Percentiles rank a stretch among this genome's conserved stretches.
Evolutionary conservation across 805 yeast genomes (phyloP).

Genomic region (Metschnikowia koreensis): DNA sequence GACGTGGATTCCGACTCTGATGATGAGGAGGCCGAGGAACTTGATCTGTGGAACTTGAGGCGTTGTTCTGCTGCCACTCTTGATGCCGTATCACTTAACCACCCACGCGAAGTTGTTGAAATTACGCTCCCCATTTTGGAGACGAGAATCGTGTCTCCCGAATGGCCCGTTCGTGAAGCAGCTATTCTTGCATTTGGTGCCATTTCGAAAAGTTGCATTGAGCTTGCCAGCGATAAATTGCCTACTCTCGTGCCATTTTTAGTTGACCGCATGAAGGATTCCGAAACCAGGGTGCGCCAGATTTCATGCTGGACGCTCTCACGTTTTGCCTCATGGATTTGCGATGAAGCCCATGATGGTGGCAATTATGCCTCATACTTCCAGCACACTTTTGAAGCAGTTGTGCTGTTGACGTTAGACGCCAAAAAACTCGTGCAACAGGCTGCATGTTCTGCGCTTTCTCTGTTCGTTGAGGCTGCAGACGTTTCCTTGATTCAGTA

Average conservation of each 20-base stretch:
- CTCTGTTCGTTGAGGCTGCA: slow-evolving; percentile 77
- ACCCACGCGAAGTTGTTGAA: slow-evolving; percentile 65
- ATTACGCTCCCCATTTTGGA: slow-evolving; percentile 73
- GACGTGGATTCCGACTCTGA: slow-evolving; percentile 60
- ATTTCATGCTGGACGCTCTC: slow-evolving; percentile 96
- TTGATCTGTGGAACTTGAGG: slow-evolving; percentile 84
- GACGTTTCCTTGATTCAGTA: slow-evolving; percentile 61
- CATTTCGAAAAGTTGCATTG: slow-evolving; percentile 83
- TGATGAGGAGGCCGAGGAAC: slow-evolving; percentile 64
- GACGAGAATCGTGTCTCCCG: slow-evolving; percentile 60
- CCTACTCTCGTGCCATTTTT: slow-evolving; percentile 83
- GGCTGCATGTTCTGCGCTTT: slow-evolving; percentile 85
- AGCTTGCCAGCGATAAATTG: slow-evolving; percentile 64
- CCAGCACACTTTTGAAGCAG: slow-evolving; percentile 72
- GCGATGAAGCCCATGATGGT: slow-evolving; percentile 60
- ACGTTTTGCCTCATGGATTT: slow-evolving; percentile 80
- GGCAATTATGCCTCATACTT: slow-evolving; percentile 67
- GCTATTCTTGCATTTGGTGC: slow-evolving; percentile 95
- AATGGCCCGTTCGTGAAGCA: slow-evolving; percentile 93
- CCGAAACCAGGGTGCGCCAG: slow-evolving; percentile 82
- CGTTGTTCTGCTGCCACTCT: slow-evolving; percentile 94
- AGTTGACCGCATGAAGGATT: slow-evolving; percentile 73
- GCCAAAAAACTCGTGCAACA: slow-evolving; percentile 91
- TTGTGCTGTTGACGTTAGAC: slow-evolving; percentile 75
- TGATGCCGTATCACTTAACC: slow-evolving; percentile 69